phyloP scores from a whole-genome alignment of 129 eudicot genomes.

The Arctium minus region DNA sequence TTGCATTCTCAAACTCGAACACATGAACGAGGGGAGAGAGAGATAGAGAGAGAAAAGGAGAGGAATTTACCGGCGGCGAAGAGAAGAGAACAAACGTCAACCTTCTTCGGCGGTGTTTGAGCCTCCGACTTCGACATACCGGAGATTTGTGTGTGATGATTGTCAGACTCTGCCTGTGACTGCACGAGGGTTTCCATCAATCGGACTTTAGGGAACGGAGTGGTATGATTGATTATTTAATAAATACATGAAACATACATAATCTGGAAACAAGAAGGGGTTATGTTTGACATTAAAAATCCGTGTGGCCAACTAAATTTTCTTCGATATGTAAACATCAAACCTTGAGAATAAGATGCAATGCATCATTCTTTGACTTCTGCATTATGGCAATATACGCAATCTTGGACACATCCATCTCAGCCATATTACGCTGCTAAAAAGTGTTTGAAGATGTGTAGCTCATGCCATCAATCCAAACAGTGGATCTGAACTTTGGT shows the following conservation, averaged over 20 bases:
- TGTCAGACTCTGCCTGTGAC: background rate
- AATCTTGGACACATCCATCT: slow-evolving; percentile 44
- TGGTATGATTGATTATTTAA: background rate
- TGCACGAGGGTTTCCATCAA: background rate
- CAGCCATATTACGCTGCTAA: slow-evolving; percentile 36
- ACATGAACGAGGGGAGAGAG: background rate
- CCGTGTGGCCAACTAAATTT: background rate
- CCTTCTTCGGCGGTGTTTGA: slow-evolving; percentile 5
- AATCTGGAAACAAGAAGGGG: background rate
- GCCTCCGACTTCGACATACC: background rate
- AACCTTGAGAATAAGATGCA: slow-evolving; percentile 41
- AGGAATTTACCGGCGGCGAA: slow-evolving; percentile 5
- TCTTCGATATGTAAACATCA: slow-evolving; percentile 5
- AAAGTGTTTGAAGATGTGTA: no score
- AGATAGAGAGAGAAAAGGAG: background rate
- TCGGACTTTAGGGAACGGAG: background rate
- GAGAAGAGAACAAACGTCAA: background rate
- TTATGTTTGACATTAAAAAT: background rate
- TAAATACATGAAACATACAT: background rate
- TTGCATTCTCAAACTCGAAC: background rate
- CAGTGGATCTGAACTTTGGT: no score
- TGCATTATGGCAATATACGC: slow-evolving; percentile 36
- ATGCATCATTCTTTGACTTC: slow-evolving; percentile 28
- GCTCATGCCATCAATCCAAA: no score
- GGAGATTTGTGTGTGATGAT: background rate